These are phyloP conservation scores for Mycena crocata DNA, from an alignment of 768 basidiomycete genomes.

Conservation along the genomic window DNA sequence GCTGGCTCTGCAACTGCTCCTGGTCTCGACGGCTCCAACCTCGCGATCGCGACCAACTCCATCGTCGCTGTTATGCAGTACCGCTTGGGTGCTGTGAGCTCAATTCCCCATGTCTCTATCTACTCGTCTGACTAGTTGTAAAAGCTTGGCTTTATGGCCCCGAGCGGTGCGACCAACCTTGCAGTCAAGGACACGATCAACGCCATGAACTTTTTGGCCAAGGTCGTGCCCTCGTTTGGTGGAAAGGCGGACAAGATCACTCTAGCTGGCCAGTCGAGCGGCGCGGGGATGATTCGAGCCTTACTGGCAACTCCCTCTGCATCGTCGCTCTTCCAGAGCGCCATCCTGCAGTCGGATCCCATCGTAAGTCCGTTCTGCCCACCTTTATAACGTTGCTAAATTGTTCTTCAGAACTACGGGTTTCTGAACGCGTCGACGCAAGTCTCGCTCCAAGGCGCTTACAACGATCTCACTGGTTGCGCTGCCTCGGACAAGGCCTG, in stretches of 20 bases:
- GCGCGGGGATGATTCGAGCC: constrained; percentile 82
- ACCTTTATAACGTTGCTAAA: constrained; percentile 19
- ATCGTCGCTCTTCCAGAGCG: constrained; percentile 76
- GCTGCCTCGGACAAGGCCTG: constrained; percentile 60
- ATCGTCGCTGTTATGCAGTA: constrained; percentile 89
- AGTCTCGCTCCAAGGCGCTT: constrained; percentile 61
- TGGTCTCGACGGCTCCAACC: constrained; percentile 81
- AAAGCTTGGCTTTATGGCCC: constrained; percentile 82
- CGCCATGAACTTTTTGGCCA: constrained; percentile 71
- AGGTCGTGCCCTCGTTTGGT: constrained; percentile 70
- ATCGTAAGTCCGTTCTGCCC: constrained; percentile 62
- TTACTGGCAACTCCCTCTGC: constrained; percentile 81
- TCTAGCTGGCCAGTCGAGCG: constrained; percentile 85
- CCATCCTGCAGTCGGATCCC: constrained; percentile 89
- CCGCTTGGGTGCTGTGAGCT: constrained; percentile 78
- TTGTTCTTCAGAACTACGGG: constrained; percentile 69
- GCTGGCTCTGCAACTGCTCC: constrained; percentile 76
- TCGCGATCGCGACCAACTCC: constrained; percentile 76
- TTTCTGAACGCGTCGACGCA: constrained; percentile 70
- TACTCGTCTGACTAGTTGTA: constrained; percentile 19
- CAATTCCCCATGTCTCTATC: background rate
- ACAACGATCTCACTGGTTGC: constrained; percentile 62
- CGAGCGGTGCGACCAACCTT: constrained; percentile 76
- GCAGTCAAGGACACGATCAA: constrained; percentile 77
- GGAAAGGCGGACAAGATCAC: constrained; percentile 76